phyloP scores from a whole-genome alignment of 2,329 filamentous ascomycete genomes.

The Fusarium nematophilum region DNA sequence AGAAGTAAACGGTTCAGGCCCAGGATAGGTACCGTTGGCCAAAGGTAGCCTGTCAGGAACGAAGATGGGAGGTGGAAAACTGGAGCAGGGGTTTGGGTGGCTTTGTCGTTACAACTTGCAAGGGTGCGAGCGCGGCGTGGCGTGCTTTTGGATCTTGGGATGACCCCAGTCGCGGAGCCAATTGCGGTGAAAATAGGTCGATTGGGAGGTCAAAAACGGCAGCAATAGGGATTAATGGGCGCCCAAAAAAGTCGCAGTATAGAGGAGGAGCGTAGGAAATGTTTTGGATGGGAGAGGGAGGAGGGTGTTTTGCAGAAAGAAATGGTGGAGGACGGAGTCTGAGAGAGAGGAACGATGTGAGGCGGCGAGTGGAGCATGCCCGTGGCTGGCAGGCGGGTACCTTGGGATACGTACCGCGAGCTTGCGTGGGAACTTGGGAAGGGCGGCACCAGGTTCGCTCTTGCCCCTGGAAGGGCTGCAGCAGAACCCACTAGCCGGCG shows the following conservation, averaged over 20 bases:
- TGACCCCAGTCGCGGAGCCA: conserved; percentile 21
- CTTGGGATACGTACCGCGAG: not conserved
- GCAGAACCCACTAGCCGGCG: conserved; percentile 6
- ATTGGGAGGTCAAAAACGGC: not conserved
- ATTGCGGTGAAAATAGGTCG: conserved; percentile 23
- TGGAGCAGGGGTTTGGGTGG: conserved; percentile 42
- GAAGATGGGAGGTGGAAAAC: conserved; percentile 39
- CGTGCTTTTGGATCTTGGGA: conserved; percentile 39
- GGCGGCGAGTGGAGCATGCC: not conserved
- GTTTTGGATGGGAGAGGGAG: conserved; percentile 16
- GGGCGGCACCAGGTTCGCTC: conserved; percentile 27
- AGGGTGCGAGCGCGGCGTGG: conserved; percentile 40
- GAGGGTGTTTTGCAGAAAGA: conserved; percentile 16
- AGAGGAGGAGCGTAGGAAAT: conserved; percentile 8
- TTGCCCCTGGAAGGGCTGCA: conserved; percentile 30
- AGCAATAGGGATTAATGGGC: not conserved
- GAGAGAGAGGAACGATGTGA: conserved; percentile 2
- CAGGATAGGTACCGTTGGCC: conserved; percentile 17
- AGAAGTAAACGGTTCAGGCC: conserved; percentile 35
- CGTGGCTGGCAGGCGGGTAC: conserved; percentile 2
- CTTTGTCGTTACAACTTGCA: conserved; percentile 40
- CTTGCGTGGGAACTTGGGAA: not conserved
- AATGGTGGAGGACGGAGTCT: conserved; percentile 19
- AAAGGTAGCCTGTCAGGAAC: conserved; percentile 34
- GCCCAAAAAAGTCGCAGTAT: not conserved